Conservation (phyloP, 106 monocot genomes). For the Cymbidium sinense region DNA sequence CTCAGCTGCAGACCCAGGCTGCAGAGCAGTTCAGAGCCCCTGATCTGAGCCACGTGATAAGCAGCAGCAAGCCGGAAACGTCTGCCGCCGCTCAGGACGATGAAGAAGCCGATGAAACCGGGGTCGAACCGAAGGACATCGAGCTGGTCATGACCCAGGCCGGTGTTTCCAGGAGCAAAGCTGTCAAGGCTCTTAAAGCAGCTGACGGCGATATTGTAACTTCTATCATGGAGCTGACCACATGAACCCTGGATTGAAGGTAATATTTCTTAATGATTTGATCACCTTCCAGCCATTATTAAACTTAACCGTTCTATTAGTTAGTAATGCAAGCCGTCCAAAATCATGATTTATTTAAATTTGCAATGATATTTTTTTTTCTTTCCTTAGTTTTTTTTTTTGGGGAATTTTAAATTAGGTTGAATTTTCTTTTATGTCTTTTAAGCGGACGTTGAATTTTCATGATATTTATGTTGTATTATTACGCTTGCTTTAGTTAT, state of each 20-base stretch:
- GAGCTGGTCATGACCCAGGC: slow-evolving; percentile 31
- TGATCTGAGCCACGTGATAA: slow-evolving; percentile 22
- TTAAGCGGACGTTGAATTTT: too few species aligned
- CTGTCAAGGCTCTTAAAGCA: slow-evolving; percentile 21
- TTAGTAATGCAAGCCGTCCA: too few species aligned
- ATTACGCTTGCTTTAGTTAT: too few species aligned
- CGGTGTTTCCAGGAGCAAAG: slow-evolving; percentile 20
- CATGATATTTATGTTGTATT: too few species aligned
- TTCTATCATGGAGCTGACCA: slow-evolving; percentile 27
- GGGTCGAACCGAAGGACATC: slow-evolving; percentile 28
- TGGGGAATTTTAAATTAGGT: too few species aligned
- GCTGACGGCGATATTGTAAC: slow-evolving; percentile 25
- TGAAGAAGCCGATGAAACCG: slow-evolving; percentile 22
- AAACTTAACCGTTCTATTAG: too few species aligned
- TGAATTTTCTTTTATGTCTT: too few species aligned
- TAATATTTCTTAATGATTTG: too few species aligned
- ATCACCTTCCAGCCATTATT: too few species aligned
- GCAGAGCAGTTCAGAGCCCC: slow-evolving; percentile 24
- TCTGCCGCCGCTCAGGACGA: slow-evolving; percentile 18
- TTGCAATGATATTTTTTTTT: too few species aligned
- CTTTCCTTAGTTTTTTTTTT: too few species aligned
- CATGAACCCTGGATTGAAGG: neutral
- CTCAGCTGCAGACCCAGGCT: slow-evolving; percentile 21
- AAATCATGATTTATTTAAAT: too few species aligned
- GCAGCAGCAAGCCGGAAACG: slow-evolving; percentile 16